These are phyloP conservation scores for Hibiscus mutabilis DNA, from an alignment of 345 rosid genomes.

Conservation along the genomic window DNA sequence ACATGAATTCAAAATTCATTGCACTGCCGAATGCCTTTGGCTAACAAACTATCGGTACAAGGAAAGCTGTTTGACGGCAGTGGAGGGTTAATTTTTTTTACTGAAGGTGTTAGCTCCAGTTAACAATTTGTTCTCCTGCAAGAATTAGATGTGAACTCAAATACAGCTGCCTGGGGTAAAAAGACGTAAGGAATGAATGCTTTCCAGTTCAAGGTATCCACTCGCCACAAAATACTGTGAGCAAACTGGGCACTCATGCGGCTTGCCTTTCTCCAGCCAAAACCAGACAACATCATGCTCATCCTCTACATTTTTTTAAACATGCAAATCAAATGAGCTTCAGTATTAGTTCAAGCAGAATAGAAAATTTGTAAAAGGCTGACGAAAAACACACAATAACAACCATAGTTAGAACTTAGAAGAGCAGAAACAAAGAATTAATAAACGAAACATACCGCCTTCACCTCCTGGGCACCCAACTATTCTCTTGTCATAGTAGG, in stretches of 20 bases:
- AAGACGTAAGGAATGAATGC: neutral
- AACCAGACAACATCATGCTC: conserved; percentile 98
- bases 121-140: too few relatives aligned
- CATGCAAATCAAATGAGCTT: too few relatives aligned
- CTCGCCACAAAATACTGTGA: conserved; percentile 80
- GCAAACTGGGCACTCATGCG: conserved; percentile 80
- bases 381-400: neutral
- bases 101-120: too few relatives aligned
- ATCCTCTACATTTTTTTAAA: conserved; percentile 45
- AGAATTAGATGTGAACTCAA: neutral
- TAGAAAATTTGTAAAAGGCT: too few relatives aligned
- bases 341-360: too few relatives aligned
- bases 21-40: too few relatives aligned
- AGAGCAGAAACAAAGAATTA: neutral
- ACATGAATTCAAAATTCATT: too few relatives aligned
- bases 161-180: neutral
- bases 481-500: conserved; percentile 73
- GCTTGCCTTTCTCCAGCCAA: conserved; percentile 90
- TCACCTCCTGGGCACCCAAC: conserved; percentile 89
- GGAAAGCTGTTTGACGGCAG: too few relatives aligned
- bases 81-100: too few relatives aligned
- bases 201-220: conserved; percentile 13
- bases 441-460: conserved; percentile 47
- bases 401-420: neutral
- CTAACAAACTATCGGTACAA: too few relatives aligned